Conservation (phyloP, 1,284 basidiomycete species). For the Austropuccinia psidii region DNA sequence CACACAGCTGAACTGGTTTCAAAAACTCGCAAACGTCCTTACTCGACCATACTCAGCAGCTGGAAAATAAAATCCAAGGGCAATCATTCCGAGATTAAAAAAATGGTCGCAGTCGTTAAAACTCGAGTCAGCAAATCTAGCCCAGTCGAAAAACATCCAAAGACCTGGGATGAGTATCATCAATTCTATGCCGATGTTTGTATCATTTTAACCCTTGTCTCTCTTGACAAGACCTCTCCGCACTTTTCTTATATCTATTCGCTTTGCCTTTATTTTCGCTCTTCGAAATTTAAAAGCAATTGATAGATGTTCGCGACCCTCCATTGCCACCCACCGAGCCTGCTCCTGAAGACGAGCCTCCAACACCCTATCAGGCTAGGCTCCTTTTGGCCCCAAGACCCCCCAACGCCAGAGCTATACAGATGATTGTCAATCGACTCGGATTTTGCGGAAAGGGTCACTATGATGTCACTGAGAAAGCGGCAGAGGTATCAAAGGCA, state of each 20-base stretch:
- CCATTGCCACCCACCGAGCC: conserved; percentile 37
- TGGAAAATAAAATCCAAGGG: conserved; percentile 24
- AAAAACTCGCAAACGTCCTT: background rate
- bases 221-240: background rate
- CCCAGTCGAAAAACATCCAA: conserved; percentile 40
- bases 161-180: conserved; percentile 42
- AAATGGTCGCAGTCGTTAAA: conserved; percentile 19
- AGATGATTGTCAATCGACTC: conserved; percentile 40
- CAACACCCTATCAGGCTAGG: conserved; percentile 37
- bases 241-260: background rate
- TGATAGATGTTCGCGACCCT: conserved; percentile 41
- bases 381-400: conserved; percentile 37
- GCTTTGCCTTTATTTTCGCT: background rate
- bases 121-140: conserved; percentile 40
- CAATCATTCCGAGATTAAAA: conserved; percentile 7
- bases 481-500: background rate
- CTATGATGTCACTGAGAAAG: background rate
- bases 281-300: conserved; percentile 33
- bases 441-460: conserved; percentile 37
- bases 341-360: background rate
- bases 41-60: background rate
- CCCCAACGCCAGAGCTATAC: conserved; percentile 38
- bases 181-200: conserved; percentile 40
- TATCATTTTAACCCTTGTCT: too few relatives aligned
- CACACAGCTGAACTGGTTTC: too few relatives aligned